These are phyloP conservation scores for Zygotorulaspora sp. DNA, from an alignment of 805 yeast genomes.

Conservation along the genomic window DNA sequence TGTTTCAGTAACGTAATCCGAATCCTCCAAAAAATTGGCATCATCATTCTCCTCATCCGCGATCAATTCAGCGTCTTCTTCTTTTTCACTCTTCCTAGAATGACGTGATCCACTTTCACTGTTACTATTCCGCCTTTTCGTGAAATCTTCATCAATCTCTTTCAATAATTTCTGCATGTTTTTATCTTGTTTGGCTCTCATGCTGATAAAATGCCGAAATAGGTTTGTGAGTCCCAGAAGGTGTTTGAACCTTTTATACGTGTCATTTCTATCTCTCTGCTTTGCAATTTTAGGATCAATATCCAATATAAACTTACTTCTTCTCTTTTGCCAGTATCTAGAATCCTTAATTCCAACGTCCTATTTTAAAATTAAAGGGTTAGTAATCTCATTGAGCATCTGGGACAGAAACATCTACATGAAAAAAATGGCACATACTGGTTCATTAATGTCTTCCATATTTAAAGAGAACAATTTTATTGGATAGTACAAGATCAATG, in stretches of 20 bases:
- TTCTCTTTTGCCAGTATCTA: conserved; percentile 40
- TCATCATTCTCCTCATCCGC: conserved; percentile 68
- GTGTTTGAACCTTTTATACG: conserved; percentile 75
- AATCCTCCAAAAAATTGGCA: conserved; percentile 41
- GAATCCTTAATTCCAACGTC: conserved; percentile 11
- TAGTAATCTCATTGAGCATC: too few species aligned
- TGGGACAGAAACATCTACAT: too few species aligned
- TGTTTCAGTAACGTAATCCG: conserved; percentile 77
- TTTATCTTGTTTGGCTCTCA: conserved; percentile 74
- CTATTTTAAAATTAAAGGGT: too few species aligned
- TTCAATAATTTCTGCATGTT: conserved; percentile 57
- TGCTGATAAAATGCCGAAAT: conserved; percentile 81
- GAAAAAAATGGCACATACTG: too few species aligned
- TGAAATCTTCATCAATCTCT: conserved; percentile 49
- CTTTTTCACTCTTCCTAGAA: conserved; percentile 86
- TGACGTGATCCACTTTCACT: conserved; percentile 38
- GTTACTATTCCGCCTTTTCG: conserved; percentile 35
- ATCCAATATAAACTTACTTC: conserved; percentile 45
- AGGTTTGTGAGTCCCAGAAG: conserved; percentile 77
- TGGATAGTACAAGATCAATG: too few species aligned
- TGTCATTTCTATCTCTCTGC: conserved; percentile 54
- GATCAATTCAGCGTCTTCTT: conserved; percentile 89
- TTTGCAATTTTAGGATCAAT: conserved; percentile 56
- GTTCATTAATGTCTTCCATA: too few species aligned
- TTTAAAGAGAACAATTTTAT: too few species aligned